A percentile compares a stretch with the other conserved stretches of the same genome.
These are phyloP conservation scores for Saposhnikovia divaricata DNA, from an alignment of 129 eudicot species.

Conservation along the genomic window DNA sequence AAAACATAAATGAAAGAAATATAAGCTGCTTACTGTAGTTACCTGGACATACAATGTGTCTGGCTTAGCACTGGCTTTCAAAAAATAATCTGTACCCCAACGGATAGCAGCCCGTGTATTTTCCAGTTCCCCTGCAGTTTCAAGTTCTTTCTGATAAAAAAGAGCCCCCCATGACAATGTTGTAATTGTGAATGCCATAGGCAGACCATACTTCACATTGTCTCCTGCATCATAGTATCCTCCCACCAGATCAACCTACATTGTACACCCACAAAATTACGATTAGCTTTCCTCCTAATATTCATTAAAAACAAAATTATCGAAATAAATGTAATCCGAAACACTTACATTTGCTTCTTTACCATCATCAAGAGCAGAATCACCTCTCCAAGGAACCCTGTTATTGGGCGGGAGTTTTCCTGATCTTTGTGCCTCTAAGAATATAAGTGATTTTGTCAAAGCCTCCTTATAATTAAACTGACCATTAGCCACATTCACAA, in stretches of 20 bases:
- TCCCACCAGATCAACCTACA: slow-evolving; percentile 77
- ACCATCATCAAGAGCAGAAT: slow-evolving; percentile 76
- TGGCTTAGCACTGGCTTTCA: slow-evolving; percentile 38
- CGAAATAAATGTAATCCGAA: not conserved
- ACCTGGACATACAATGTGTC: slow-evolving; percentile 71
- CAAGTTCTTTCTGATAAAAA: slow-evolving; percentile 34
- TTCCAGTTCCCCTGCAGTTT: slow-evolving; percentile 47
- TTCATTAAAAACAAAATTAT: not conserved
- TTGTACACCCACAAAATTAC: not conserved
- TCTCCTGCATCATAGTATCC: slow-evolving; percentile 98
- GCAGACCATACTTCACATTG: slow-evolving; percentile 74
- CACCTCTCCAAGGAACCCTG: slow-evolving; percentile 75
- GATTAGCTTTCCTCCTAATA: not conserved
- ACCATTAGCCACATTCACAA: slow-evolving; percentile 17
- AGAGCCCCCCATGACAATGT: slow-evolving; percentile 72
- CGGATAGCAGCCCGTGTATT: slow-evolving; percentile 40
- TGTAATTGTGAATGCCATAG: slow-evolving; percentile 84
- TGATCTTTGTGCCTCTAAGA: slow-evolving; percentile 85
- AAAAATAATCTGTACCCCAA: slow-evolving; percentile 86
- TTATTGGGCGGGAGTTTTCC: slow-evolving; percentile 70
- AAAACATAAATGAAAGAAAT: not conserved
- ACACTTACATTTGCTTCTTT: slow-evolving; percentile 45
- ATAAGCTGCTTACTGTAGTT: not conserved
- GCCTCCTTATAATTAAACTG: slow-evolving; percentile 55
- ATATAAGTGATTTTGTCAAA: slow-evolving; percentile 58